A percentile compares a stretch with the other conserved stretches of the same genome.
These are phyloP conservation scores for Pichia sp. DNA, from an alignment of 1,139 yeast genomes.

Conservation along the genomic window DNA sequence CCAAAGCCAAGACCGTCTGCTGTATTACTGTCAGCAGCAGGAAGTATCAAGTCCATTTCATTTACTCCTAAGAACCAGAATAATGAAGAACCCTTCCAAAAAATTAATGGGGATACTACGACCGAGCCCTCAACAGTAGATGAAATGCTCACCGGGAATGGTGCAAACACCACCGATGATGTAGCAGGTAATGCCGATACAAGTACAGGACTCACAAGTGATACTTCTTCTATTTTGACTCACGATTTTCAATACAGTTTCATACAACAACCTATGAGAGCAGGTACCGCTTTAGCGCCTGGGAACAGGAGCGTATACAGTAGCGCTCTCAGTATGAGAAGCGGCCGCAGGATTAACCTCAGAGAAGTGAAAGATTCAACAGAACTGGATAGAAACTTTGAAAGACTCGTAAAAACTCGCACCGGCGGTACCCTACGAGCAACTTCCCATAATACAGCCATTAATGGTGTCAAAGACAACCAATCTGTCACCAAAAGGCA, in stretches of 20 bases:
- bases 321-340: constrained; percentile 2
- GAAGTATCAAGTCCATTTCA: constrained; percentile 5
- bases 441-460: no score
- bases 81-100: no score
- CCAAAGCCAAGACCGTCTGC: constrained; percentile 9
- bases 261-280: not conserved
- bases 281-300: not conserved
- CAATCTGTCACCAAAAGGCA: no score
- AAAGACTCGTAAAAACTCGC: constrained; percentile 3
- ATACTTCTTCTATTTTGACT: no score
- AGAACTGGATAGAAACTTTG: not conserved
- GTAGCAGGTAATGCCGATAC: not conserved
- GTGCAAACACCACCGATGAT: not conserved
- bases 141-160: not conserved
- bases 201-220: not conserved
- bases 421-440: constrained; percentile 3
- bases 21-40: constrained; percentile 9
- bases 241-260: no score
- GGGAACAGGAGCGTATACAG: constrained; percentile 4
- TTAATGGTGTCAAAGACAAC: no score
- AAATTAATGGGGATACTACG: no score
- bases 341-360: constrained; percentile 4
- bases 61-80: not conserved
- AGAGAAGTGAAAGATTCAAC: constrained; percentile 4
- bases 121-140: not conserved